Conservation (phyloP, 495 filamentous ascomycete species). For the Aspergillus incahuasiensis region DNA sequence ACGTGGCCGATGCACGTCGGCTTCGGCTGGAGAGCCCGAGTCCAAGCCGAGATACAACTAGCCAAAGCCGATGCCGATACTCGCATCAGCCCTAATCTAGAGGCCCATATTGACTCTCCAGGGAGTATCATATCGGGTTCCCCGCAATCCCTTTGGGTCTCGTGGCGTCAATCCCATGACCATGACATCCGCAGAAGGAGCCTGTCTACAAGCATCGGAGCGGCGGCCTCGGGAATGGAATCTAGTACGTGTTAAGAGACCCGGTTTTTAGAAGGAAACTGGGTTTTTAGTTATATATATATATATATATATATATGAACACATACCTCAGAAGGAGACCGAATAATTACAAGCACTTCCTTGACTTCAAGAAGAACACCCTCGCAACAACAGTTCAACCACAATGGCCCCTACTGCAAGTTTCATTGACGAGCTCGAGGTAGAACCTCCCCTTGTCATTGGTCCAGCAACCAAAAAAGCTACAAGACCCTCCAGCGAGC, state of each 20-base stretch:
- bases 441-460: background rate
- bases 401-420: background rate
- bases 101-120: background rate
- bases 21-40: background rate
- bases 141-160: background rate
- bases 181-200: background rate
- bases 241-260: too few species aligned
- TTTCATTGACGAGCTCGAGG: background rate
- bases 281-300: too few species aligned
- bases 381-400: background rate
- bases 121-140: background rate
- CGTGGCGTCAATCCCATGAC: background rate
- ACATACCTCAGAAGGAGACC: background rate
- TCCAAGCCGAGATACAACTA: background rate
- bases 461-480: slow-evolving; percentile 2
- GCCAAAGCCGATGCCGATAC: background rate
- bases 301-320: too few species aligned
- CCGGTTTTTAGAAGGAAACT: too few species aligned
- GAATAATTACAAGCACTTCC: background rate
- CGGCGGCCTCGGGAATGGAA: too few species aligned
- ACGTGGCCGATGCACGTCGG: background rate
- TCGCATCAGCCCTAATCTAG: background rate
- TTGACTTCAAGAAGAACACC: background rate
- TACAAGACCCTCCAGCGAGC: slow-evolving; percentile 9
- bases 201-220: too few species aligned